Conservation (phyloP, 1,284 basidiomycete species). For the Apiotrichum laibachii region DNA sequence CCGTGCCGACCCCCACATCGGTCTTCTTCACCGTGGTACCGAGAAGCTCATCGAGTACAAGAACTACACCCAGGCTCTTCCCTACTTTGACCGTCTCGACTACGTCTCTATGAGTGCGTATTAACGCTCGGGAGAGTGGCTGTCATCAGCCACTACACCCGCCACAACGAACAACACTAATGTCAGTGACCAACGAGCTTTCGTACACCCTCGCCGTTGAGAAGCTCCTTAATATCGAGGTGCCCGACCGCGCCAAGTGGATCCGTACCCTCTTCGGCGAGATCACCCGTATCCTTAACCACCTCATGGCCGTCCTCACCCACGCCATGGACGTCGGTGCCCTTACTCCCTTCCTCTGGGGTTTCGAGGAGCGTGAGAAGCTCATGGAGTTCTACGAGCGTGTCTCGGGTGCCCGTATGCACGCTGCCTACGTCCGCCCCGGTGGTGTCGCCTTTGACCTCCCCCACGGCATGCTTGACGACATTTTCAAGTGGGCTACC, state of each 20-base stretch:
- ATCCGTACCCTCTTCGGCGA: conserved; percentile 96
- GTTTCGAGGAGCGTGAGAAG: conserved; percentile 99
- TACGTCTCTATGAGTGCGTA: conserved; percentile 95
- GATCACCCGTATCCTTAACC: conserved; percentile 93
- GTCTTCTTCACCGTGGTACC: conserved; percentile 92
- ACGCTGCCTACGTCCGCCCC: conserved; percentile 96
- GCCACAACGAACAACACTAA: background rate
- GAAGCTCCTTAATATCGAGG: conserved; percentile 96
- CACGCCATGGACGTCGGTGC: conserved; percentile 76
- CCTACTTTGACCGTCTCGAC: conserved; percentile 98
- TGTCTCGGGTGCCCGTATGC: conserved; percentile 94
- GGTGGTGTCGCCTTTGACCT: conserved; percentile 98
- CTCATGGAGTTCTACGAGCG: conserved; percentile 99
- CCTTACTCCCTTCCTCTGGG: conserved; percentile 98
- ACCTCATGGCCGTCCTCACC: conserved; percentile 95
- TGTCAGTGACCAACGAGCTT: conserved; percentile 85
- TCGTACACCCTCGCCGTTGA: conserved; percentile 97
- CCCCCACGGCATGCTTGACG: conserved; percentile 91
- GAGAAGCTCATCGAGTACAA: conserved; percentile 99
- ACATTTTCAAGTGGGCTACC: conserved; percentile 97
- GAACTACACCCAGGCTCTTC: conserved; percentile 96
- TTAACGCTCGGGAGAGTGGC: no score
- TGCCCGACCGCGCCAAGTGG: conserved; percentile 98
- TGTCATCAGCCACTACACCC: no score
- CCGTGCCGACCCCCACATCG: conserved; percentile 88